These are phyloP conservation scores for Boletus edulis DNA, from an alignment of 768 basidiomycete genomes.

Conservation along the genomic window DNA sequence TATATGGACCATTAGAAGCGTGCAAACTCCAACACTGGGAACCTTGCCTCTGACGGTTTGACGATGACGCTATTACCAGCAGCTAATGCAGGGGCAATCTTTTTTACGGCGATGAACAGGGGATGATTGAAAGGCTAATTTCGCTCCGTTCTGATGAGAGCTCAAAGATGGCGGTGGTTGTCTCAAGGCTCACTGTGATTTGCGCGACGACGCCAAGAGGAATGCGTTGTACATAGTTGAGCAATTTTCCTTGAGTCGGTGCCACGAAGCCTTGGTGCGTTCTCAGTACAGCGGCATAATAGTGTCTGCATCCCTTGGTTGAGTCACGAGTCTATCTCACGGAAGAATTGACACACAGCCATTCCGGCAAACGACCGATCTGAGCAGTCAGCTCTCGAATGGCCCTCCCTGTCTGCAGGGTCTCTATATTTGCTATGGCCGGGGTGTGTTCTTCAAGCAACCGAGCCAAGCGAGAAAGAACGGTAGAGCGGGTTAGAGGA, in stretches of 20 bases:
- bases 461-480: conserved; percentile 64
- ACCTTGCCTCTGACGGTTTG: conserved; percentile 70
- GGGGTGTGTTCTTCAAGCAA: conserved; percentile 55
- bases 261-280: conserved; percentile 68
- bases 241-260: conserved; percentile 74
- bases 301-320: conserved; percentile 48
- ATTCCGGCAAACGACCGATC: conserved; percentile 75
- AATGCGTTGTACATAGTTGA: conserved; percentile 77
- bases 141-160: neutral
- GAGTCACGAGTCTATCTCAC: neutral
- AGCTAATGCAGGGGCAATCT: conserved; percentile 81
- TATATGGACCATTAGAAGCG: neutral
- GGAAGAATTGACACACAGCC: conserved; percentile 57
- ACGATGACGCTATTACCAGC: conserved; percentile 83
- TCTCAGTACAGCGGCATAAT: conserved; percentile 71
- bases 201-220: conserved; percentile 89
- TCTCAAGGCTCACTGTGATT: conserved; percentile 57
- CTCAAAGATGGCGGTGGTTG: neutral
- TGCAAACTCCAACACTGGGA: neutral
- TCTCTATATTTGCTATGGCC: conserved; percentile 63
- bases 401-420: conserved; percentile 75
- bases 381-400: conserved; percentile 84
- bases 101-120: conserved; percentile 84
- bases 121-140: conserved; percentile 85
- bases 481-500: conserved; percentile 55